Evolutionary conservation across 169 alveolate species (phyloP).

Genomic region (Plasmodium knowlesi): DNA sequence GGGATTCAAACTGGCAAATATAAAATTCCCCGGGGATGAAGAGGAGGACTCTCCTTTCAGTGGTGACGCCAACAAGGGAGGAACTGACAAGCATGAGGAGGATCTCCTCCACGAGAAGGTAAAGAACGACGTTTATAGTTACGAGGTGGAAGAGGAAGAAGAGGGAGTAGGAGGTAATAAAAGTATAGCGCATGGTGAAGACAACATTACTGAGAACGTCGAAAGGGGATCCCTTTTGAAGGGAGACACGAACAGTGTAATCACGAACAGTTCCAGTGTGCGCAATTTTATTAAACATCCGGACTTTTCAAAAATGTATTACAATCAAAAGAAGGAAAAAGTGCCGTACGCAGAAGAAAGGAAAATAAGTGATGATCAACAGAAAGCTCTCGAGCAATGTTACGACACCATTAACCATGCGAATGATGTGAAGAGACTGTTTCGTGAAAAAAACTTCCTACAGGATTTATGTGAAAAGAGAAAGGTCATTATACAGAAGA

Average conservation of each 20-base stretch:
- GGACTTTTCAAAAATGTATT: background rate
- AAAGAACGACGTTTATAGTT: background rate
- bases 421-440: slow-evolving; percentile 34
- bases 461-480: slow-evolving; percentile 75
- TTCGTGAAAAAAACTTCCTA: slow-evolving; percentile 27
- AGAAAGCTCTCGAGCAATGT: slow-evolving; percentile 3
- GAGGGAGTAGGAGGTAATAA: background rate
- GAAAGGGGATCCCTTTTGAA: background rate
- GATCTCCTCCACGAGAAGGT: background rate
- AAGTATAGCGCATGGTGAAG: background rate
- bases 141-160: background rate
- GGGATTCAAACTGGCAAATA: background rate
- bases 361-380: slow-evolving; percentile 27
- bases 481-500: slow-evolving; percentile 36
- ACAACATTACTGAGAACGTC: background rate
- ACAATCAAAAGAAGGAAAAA: slow-evolving; percentile 2
- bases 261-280: background rate
- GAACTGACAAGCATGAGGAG: background rate
- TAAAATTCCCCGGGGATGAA: background rate
- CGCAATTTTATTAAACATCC: slow-evolving; percentile 13
- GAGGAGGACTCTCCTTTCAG: background rate
- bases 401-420: slow-evolving; percentile 3
- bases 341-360: background rate
- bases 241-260: background rate
- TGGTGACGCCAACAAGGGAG: background rate